These are phyloP conservation scores for Candida loeiensis DNA, from an alignment of 805 yeast species.

Conservation along the genomic window DNA sequence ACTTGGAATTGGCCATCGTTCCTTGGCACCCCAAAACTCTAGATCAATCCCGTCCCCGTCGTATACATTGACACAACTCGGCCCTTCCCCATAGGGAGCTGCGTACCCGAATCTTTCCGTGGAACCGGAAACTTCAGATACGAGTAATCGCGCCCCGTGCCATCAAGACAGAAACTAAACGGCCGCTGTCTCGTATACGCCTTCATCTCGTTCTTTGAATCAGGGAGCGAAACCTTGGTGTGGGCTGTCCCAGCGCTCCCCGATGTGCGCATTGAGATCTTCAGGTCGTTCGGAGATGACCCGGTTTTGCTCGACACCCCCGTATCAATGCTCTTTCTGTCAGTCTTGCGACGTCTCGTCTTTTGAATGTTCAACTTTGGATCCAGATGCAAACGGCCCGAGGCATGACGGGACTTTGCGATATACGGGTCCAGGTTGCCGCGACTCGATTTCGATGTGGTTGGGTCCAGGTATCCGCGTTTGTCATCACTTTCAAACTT, in stretches of 20 bases:
- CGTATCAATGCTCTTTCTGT: background rate
- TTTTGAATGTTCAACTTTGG: background rate
- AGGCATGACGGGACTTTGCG: background rate
- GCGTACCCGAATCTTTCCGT: background rate
- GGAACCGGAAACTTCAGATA: constrained; percentile 8
- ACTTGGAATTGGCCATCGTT: too few relatives aligned
- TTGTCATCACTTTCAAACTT: too few relatives aligned
- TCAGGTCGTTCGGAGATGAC: constrained; percentile 5
- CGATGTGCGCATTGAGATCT: constrained; percentile 5
- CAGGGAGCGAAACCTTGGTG: constrained; percentile 6
- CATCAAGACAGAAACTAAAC: constrained; percentile 26
- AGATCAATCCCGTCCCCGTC: background rate
- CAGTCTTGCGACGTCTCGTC: background rate
- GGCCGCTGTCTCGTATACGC: constrained; percentile 25
- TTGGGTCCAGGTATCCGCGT: too few relatives aligned
- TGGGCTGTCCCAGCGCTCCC: constrained; percentile 6
- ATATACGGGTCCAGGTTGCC: background rate
- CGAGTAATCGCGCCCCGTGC: constrained; percentile 19
- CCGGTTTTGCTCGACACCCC: constrained; percentile 2
- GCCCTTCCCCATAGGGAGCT: background rate
- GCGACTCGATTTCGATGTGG: too few relatives aligned
- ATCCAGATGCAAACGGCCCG: constrained; percentile 1
- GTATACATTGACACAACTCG: background rate
- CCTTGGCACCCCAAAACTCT: background rate
- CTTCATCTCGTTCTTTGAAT: constrained; percentile 15